Evolutionary conservation across 441 rosid species (phyloP), one percentile per base, ranked within the genome.

Genomic region (Gossypium laxum): DNA sequence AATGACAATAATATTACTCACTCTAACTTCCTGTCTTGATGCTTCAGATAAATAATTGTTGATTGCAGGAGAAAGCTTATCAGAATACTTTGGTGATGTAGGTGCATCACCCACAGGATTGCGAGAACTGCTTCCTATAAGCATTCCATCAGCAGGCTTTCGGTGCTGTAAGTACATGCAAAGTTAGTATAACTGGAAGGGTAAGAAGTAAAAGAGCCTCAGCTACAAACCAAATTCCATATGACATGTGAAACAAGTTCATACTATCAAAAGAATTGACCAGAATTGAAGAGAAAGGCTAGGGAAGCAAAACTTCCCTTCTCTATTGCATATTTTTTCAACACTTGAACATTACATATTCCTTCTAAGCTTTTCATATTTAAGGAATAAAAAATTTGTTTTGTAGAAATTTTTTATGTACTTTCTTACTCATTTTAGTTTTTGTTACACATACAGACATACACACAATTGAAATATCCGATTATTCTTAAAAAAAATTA

Each of bases 11-110:
- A 70, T 60, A 70, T 54, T 78, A 77, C 92, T 83, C 75, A 92
- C 97, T 82, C 95, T 88, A 75, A 95, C 93, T 89, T 95, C 99
- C 79, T 95, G 98, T 41, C 99, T 86, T 65, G 99, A 91, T 61
- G 99, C 99, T 87, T 95, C 98, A 64, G 98, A 92, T 62, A 95
- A 85, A 79, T 95, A 92, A 74, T 84, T 89, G 75, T 89, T 92
- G 77, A 92, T 86, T 62, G 96, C 91, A 77, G 97, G 97, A 84
- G 98, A 92, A 72, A 95, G 99, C 83, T 88, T 87, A 75, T 95
- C 98, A 4, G 98, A 91, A 82, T 95, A 95, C 84, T 91, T 92
- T 10, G 99, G 99, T 47, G 97, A 95, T 75, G 91, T 81, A 79
- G 90, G 87, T 73, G 86, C 98, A 70, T 92, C 98, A 32, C 83